phyloP scores from a whole-genome alignment of 129 eudicot species.

The Silybum marianum region DNA sequence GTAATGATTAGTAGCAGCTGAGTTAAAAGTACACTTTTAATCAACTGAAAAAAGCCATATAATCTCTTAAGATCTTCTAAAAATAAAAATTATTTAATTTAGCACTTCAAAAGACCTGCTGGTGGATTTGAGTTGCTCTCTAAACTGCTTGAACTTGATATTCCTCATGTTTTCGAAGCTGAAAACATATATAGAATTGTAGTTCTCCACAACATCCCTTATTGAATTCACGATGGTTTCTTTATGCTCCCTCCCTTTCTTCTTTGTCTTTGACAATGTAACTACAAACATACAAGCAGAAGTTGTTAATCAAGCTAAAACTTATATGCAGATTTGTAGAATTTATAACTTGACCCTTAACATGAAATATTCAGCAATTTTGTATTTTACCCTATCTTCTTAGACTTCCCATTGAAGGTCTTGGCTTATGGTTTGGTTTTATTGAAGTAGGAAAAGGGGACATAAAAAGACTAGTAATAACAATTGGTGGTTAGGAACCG shows the following conservation, averaged over 20 bases:
- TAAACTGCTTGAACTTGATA: conserved; percentile 91
- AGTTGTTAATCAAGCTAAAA: neutral
- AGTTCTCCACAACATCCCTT: conserved; percentile 73
- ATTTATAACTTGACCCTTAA: neutral
- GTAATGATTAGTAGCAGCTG: neutral
- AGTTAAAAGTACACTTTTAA: neutral
- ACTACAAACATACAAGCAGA: conserved; percentile 43
- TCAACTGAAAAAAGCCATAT: neutral
- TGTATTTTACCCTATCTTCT: too few relatives aligned
- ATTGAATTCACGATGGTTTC: conserved; percentile 73
- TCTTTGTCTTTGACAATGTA: conserved; percentile 94
- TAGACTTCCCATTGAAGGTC: neutral
- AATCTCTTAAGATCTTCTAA: neutral
- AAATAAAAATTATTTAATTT: neutral
- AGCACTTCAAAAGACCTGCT: conserved; percentile 56
- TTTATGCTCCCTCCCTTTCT: conserved; percentile 95
- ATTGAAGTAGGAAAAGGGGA: too few relatives aligned
- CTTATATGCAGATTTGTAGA: neutral
- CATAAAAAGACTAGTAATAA: too few relatives aligned
- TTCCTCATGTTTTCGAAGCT: conserved; percentile 94
- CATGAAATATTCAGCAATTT: too few relatives aligned
- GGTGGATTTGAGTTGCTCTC: conserved; percentile 69
- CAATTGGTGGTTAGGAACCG: neutral
- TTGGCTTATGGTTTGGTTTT: too few relatives aligned
- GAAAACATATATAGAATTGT: conserved; percentile 71